phyloP scores from a whole-genome alignment of 2,329 filamentous ascomycete genomes.

The Hirsutella thompsonii region DNA sequence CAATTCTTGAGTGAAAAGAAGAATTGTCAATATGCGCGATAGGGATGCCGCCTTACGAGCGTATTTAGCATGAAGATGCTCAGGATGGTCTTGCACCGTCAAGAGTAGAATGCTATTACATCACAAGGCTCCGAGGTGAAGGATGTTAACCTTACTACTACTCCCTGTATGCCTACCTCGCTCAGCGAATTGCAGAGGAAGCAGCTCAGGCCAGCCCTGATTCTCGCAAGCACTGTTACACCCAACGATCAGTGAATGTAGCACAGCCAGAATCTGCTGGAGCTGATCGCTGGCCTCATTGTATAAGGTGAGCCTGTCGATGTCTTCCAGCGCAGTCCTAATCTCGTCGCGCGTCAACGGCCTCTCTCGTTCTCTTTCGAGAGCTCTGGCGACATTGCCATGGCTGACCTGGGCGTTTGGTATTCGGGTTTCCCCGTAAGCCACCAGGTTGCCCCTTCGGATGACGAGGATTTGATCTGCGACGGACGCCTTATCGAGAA shows the following conservation, averaged over 20 bases:
- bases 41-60: no score
- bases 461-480: conserved; percentile 25
- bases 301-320: conserved; percentile 11
- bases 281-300: conserved; percentile 6
- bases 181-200: not conserved
- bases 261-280: not conserved
- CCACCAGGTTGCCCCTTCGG: conserved; percentile 23
- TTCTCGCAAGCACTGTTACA: not conserved
- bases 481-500: conserved; percentile 18
- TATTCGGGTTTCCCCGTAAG: conserved; percentile 10
- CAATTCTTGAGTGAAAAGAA: no score
- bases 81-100: no score
- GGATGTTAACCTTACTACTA: no score
- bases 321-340: conserved; percentile 10
- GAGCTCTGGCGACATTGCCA: conserved; percentile 9
- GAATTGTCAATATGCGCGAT: no score
- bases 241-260: not conserved
- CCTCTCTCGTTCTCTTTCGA: conserved; percentile 14
- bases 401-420: not conserved
- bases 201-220: not conserved
- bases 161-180: not conserved
- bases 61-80: no score
- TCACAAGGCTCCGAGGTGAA: not conserved
- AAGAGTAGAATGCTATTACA: not conserved
- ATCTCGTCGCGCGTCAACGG: conserved; percentile 14